Base-by-base conservation (phyloP, 1,284 basidiomycete species). In the Ustilago nuda region DNA sequence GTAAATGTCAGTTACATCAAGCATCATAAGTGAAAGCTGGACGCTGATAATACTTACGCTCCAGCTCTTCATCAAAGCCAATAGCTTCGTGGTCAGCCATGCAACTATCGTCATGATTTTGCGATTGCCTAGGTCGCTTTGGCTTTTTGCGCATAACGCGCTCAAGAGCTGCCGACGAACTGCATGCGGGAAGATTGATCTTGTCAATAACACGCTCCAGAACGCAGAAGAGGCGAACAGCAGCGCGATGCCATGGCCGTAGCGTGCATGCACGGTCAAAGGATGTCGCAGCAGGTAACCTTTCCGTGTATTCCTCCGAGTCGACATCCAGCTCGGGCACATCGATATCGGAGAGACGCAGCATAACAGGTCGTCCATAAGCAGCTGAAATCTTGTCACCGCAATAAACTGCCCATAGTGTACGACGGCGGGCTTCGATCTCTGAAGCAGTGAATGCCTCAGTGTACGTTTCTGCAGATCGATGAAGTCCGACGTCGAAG, bases 361-460 rank as follows among this genome's bases (percentile, higher is more conserved):
- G 59, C 66, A 73, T 73, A 35, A 73, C 75, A 2, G 75, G 71
- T 32, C 75, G 55, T 27, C 75, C 75, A 32, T 77, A 73, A 15
- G 75, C 75, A 4, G 75, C 75, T 35, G 75, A 77, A 19, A 77
- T 72, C 56, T 77, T 77, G 61, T 77, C 75, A 19, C 75, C 75
- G 35, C 71, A 73, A 43, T 77, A 77, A 54, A 77, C 66, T 2
- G 75, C 75, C 75, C 75, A 77, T 2, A 77, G 60, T 13, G 75
- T 77, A 43, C 75, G 66, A 6, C 75, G 56, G 8, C 71, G 61
- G 17, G 75, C 75, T 36, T 77, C 75, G 64, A 77, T 72, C 46
- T 77, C 75, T 33, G 75, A 77, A 11, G 54, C 45, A 2, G 75
- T 73, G 50, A 77, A 77, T 6, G 75, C 71, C 27, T 77, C 75